phyloP scores from a whole-genome alignment of 169 alveolate genomes.

The Babesia caballi region DNA sequence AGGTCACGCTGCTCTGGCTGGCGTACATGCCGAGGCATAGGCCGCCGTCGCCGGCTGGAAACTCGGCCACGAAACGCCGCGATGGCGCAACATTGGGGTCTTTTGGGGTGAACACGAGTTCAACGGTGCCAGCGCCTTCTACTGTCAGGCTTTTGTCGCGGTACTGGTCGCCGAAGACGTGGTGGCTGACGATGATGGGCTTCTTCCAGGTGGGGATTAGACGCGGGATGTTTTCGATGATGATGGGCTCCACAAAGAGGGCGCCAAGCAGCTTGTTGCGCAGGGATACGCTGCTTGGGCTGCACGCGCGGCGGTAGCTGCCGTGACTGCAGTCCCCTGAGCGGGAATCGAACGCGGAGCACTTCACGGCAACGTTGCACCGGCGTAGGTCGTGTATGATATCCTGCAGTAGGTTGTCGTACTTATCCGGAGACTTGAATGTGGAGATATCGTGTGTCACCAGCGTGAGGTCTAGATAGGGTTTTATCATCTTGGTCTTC shows the following conservation, averaged over 20 bases:
- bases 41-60: conserved; percentile 81
- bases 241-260: conserved; percentile 92
- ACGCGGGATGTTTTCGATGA: conserved; percentile 87
- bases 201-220: conserved; percentile 90
- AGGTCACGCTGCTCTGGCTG: conserved; percentile 86
- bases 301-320: background rate
- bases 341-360: conserved; percentile 91
- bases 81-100: conserved; percentile 64
- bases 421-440: conserved; percentile 81
- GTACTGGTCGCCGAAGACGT: conserved; percentile 95
- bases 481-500: conserved; percentile 83
- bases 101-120: conserved; percentile 81
- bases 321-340: conserved; percentile 81
- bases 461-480: conserved; percentile 83
- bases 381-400: conserved; percentile 85
- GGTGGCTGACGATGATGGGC: conserved; percentile 93
- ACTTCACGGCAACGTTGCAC: conserved; percentile 87
- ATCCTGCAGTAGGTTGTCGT: conserved; percentile 84
- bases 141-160: conserved; percentile 83
- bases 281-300: conserved; percentile 62
- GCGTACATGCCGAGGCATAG: conserved; percentile 92
- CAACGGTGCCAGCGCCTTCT: conserved; percentile 84
- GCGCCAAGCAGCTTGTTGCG: conserved; percentile 92
- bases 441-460: conserved; percentile 84
- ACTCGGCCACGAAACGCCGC: conserved; percentile 58